Evolutionary conservation across 352 stramenopile species (phyloP).

Genomic region (Phytophthora agathidicida): DNA sequence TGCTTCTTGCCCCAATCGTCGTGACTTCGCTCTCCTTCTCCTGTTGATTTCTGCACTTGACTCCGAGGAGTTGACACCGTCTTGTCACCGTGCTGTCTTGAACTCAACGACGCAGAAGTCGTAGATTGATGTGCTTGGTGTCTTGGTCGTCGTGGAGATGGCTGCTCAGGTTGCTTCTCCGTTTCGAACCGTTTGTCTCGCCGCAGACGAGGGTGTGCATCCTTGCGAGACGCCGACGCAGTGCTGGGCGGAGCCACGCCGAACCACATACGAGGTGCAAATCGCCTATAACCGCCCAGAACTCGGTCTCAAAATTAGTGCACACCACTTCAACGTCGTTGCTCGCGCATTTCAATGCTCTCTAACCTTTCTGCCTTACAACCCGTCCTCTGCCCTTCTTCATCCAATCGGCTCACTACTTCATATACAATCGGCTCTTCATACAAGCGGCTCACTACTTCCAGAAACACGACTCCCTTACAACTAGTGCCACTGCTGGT

Average conservation of each 20-base stretch:
- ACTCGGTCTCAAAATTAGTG: too few relatives aligned
- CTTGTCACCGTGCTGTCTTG: slow-evolving; percentile 19
- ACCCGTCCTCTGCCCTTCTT: too few relatives aligned
- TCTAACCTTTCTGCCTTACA: too few relatives aligned
- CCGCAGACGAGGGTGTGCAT: slow-evolving; percentile 35
- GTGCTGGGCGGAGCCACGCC: slow-evolving; percentile 64
- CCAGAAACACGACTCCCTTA: too few relatives aligned
- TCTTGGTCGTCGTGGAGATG: slow-evolving; percentile 10
- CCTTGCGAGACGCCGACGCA: slow-evolving; percentile 38
- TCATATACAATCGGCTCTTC: too few relatives aligned
- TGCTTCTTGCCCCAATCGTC: slow-evolving; percentile 6
- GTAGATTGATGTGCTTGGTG: background rate
- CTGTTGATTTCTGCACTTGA: slow-evolving; percentile 2
- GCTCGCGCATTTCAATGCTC: too few relatives aligned
- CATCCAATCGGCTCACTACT: too few relatives aligned
- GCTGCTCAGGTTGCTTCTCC: slow-evolving; percentile 8
- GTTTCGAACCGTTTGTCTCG: slow-evolving; percentile 19
- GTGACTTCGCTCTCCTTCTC: background rate
- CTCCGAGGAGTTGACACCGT: slow-evolving; percentile 10
- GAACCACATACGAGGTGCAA: slow-evolving; percentile 59
- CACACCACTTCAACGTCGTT: too few relatives aligned
- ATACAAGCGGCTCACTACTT: too few relatives aligned
- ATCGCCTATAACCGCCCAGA: background rate
- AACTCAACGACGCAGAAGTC: slow-evolving; percentile 8
- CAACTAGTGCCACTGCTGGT: too few relatives aligned